Evolutionary conservation across 768 basidiomycete genomes (phyloP).

Genomic region (Daedaleopsis sinensis): DNA sequence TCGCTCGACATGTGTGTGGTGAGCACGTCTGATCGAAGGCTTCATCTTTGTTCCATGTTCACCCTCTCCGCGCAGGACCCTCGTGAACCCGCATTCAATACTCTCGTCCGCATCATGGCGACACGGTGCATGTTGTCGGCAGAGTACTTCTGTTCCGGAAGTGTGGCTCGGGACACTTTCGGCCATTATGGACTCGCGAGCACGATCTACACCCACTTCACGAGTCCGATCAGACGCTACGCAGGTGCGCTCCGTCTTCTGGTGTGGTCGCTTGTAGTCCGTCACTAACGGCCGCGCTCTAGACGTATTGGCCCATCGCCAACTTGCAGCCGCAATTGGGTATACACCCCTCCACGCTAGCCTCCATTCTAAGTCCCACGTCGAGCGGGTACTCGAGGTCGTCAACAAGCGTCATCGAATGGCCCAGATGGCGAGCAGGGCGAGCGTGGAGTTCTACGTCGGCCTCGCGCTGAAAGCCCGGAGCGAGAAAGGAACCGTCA

Average conservation of each 20-base stretch:
- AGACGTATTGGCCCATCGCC: slow-evolving; percentile 95
- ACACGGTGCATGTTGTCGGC: slow-evolving; percentile 98
- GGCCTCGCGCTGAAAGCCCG: slow-evolving; percentile 85
- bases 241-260: slow-evolving; percentile 58
- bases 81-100: slow-evolving; percentile 89
- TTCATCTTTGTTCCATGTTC: slow-evolving; percentile 5
- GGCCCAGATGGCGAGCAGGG: slow-evolving; percentile 97
- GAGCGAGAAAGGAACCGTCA: slow-evolving; percentile 47
- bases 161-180: slow-evolving; percentile 89
- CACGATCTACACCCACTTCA: slow-evolving; percentile 97
- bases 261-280: neutral
- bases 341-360: slow-evolving; percentile 83
- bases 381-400: slow-evolving; percentile 83
- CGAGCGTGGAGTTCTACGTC: slow-evolving; percentile 97
- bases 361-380: slow-evolving; percentile 84
- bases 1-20: slow-evolving; percentile 90
- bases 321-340: slow-evolving; percentile 87
- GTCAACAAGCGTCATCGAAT: slow-evolving; percentile 93
- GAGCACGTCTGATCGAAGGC: slow-evolving; percentile 30
- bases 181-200: slow-evolving; percentile 98
- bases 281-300: neutral
- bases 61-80: slow-evolving; percentile 59
- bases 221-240: slow-evolving; percentile 95
- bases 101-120: slow-evolving; percentile 97
- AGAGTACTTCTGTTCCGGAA: slow-evolving; percentile 97